Evolutionary conservation across 1,284 basidiomycete species (phyloP).

Genomic region (Sporisorium exsertum): DNA sequence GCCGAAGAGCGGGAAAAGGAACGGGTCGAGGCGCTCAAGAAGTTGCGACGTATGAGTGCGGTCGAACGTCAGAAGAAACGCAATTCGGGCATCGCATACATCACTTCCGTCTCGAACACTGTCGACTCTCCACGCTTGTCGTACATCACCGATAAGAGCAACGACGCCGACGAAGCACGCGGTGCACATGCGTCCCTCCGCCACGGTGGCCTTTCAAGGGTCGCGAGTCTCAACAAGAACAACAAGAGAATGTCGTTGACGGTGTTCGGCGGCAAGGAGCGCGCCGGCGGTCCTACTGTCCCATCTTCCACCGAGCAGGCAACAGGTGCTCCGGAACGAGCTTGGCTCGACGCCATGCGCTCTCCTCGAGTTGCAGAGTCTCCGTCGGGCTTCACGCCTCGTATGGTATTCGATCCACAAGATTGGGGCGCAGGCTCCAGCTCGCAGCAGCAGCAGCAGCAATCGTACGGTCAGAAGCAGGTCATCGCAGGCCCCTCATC

Average conservation of each 20-base stretch:
- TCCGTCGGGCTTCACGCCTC: conserved; percentile 52
- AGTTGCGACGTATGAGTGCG: conserved; percentile 41
- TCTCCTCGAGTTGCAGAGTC: conserved; percentile 48
- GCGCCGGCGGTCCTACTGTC: neutral
- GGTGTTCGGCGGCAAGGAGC: conserved; percentile 44
- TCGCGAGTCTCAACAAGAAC: conserved; percentile 15
- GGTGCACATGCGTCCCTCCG: conserved; percentile 1
- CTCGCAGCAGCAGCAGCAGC: conserved; percentile 10
- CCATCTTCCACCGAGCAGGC: conserved; percentile 6
- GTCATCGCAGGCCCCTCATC: conserved; percentile 5
- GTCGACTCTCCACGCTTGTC: conserved; percentile 18
- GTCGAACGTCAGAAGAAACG: conserved; percentile 45
- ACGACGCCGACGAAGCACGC: conserved; percentile 8
- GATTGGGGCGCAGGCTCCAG: conserved; percentile 21
- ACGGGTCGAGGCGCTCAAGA: conserved; percentile 44
- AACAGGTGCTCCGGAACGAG: conserved; percentile 21
- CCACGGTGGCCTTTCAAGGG: conserved; percentile 28
- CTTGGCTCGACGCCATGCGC: conserved; percentile 44
- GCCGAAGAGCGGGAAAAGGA: conserved; percentile 45
- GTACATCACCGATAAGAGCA: conserved; percentile 16
- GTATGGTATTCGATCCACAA: conserved; percentile 45
- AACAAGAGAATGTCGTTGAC: conserved; percentile 43
- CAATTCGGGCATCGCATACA: conserved; percentile 49
- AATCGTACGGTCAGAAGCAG: neutral
- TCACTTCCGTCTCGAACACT: conserved; percentile 19